Evolutionary conservation across 73 alveolate genomes (phyloP), one percentile per base, ranked within the genome.

Genomic region (Stentor coeruleus): DNA sequence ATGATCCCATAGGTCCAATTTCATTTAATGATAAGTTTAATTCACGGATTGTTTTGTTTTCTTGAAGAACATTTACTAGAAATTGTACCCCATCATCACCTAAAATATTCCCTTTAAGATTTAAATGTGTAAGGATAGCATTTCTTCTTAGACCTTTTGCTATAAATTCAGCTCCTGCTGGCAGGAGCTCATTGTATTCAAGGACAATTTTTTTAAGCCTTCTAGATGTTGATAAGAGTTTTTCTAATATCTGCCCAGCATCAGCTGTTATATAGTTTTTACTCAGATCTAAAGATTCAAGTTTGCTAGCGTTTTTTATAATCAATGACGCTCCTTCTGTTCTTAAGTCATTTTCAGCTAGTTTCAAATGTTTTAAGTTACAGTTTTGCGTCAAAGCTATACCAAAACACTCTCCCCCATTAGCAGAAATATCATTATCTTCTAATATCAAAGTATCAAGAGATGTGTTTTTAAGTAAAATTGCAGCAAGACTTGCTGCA

Each of bases 401-500:
- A 11, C 99, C 99, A 26, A 97, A 89, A 77, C 97, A 92, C 83
- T 97, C 99, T 3, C 99, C 99, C 28, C 99, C 99, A 80, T 95
- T 98, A 59, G 97, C 91, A 0, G 98, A 98, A 6, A 97, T 89
- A 55, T 91, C 98, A 86, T 97, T 97, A 81, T 97, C 99, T 73
- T 97, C 93, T 41, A 97, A 84, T 35, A 89, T 86, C 42, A 97
- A 89, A 30, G 95, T 82, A 81, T 97, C 99, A 39, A 97, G 85
- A 76, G 86, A 85, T 72, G 90, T 89, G 85, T 97, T 97, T 73
- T 95, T 88, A 37, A 97, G 87, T 57, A 97, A 88, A 66, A 97
- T 83, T 59, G 98, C 96, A 3, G 98, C 93, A 38, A 97, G 82
- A 82, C 96, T 90, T 38, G 94, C 92, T n/a, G 99, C 99, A 1